Evolutionary conservation across 129 eudicot species (phyloP).

Genomic region (Pittosporum tobira): DNA sequence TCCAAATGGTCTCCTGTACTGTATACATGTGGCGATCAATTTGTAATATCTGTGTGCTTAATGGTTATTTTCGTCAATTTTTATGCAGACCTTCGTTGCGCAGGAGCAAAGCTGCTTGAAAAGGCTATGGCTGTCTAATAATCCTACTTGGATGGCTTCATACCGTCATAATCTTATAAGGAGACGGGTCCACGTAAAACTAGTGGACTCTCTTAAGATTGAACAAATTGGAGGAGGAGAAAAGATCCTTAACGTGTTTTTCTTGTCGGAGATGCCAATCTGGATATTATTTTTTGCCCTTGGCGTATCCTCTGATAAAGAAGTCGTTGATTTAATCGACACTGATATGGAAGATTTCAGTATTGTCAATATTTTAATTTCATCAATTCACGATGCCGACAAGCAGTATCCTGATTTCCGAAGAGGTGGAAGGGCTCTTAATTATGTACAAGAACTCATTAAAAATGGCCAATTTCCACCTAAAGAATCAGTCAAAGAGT

Average conservation of each 20-base stretch:
- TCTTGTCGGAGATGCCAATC: conserved; percentile 52
- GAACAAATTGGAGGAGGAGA: conserved; percentile 40
- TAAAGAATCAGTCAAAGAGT: conserved; percentile 46
- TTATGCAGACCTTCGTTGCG: conserved; percentile 71
- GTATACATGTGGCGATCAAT: no score
- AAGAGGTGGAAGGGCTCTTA: conserved; percentile 35
- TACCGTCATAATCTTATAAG: conserved; percentile 44
- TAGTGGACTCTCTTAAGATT: conserved; percentile 30
- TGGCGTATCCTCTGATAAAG: conserved; percentile 65
- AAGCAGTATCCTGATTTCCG: conserved; percentile 53
- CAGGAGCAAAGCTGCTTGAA: conserved; percentile 87
- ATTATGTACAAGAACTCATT: conserved; percentile 26
- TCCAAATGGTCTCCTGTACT: not conserved
- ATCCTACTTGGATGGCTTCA: conserved; percentile 48
- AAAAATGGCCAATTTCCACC: conserved; percentile 59
- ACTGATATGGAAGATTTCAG: conserved; percentile 36
- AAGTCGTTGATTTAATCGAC: conserved; percentile 60
- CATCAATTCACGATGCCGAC: conserved; percentile 82
- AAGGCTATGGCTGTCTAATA: conserved; percentile 55
- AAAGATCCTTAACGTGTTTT: conserved; percentile 43
- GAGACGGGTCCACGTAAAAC: conserved; percentile 56
- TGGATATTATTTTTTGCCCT: conserved; percentile 88
- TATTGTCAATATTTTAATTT: conserved; percentile 46
- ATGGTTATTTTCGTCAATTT: conserved; percentile 8
- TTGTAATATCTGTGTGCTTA: not conserved